Evolutionary conservation across 768 basidiomycete genomes (phyloP).

Genomic region (Porpolomopsis calyptriformis): DNA sequence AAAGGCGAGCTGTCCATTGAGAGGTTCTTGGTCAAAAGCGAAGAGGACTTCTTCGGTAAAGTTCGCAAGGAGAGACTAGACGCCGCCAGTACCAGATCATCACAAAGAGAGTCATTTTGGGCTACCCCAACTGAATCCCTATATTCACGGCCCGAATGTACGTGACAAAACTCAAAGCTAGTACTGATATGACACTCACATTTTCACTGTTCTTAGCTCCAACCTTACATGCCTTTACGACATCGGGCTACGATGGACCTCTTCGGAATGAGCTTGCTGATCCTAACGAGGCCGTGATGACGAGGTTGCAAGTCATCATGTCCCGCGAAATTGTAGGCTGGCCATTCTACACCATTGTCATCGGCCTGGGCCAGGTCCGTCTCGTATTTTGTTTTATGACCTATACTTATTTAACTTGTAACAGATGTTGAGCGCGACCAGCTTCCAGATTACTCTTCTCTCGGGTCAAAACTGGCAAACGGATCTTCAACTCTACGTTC

Average conservation of each 20-base stretch:
- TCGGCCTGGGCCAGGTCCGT: slow-evolving; percentile 67
- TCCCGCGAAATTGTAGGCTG: slow-evolving; percentile 71
- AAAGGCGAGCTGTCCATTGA: slow-evolving; percentile 89
- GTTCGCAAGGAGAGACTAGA: slow-evolving; percentile 82
- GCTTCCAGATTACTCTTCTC: slow-evolving; percentile 89
- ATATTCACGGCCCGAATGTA: slow-evolving; percentile 70
- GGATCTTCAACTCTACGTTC: slow-evolving; percentile 75
- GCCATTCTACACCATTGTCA: slow-evolving; percentile 87
- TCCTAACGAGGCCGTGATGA: slow-evolving; percentile 68
- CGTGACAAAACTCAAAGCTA: slow-evolving; percentile 20
- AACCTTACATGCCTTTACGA: slow-evolving; percentile 36
- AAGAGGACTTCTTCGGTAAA: slow-evolving; percentile 87
- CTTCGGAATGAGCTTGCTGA: slow-evolving; percentile 38
- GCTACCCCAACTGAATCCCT: slow-evolving; percentile 56
- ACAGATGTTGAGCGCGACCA: slow-evolving; percentile 80
- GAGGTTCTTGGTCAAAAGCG: slow-evolving; percentile 80
- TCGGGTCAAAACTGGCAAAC: slow-evolving; percentile 80
- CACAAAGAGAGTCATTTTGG: slow-evolving; percentile 73
- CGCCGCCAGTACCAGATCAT: slow-evolving; percentile 70
- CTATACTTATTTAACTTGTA: slow-evolving; percentile 9
- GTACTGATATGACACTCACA: not conserved
- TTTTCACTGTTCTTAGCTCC: slow-evolving; percentile 27
- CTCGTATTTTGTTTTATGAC: not conserved
- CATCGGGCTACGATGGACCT: slow-evolving; percentile 34
- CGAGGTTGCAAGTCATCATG: slow-evolving; percentile 73